Evolutionary conservation across 2,329 filamentous ascomycete genomes (phyloP).

Genomic region (Penicillium sp.): DNA sequence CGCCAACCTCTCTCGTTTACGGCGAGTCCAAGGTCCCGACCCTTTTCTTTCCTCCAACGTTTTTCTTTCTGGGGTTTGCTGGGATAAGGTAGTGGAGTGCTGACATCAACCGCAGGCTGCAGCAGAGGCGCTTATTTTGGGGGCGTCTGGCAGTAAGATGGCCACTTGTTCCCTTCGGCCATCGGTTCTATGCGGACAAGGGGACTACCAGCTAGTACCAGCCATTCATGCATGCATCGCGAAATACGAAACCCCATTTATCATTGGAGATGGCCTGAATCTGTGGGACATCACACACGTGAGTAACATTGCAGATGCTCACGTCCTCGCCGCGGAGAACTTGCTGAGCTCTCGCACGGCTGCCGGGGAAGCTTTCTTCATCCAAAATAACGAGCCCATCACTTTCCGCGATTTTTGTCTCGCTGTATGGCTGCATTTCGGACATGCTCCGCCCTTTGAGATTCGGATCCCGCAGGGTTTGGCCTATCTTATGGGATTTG

Average conservation of each 20-base stretch:
- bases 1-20: conserved; percentile 40
- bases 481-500: conserved; percentile 47
- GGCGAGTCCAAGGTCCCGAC: conserved; percentile 41
- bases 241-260: conserved; percentile 41
- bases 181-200: conserved; percentile 43
- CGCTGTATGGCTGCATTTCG: conserved; percentile 47
- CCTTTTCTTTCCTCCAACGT: neutral
- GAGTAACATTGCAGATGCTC: conserved; percentile 44
- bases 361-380: conserved; percentile 45
- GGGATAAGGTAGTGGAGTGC: neutral
- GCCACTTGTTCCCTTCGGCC: conserved; percentile 42
- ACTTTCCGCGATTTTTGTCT: conserved; percentile 45
- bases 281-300: conserved; percentile 45
- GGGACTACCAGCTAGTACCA: conserved; percentile 41
- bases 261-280: conserved; percentile 41
- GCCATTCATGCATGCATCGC: conserved; percentile 44
- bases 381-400: conserved; percentile 46
- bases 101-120: conserved; percentile 32
- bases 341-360: conserved; percentile 38
- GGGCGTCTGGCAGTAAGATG: conserved; percentile 33
- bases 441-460: conserved; percentile 45
- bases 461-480: conserved; percentile 47
- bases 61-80: neutral
- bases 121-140: conserved; percentile 41
- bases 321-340: conserved; percentile 44